phyloP scores from a whole-genome alignment of 257 asterid species.

The Marsdenia floribunda region DNA sequence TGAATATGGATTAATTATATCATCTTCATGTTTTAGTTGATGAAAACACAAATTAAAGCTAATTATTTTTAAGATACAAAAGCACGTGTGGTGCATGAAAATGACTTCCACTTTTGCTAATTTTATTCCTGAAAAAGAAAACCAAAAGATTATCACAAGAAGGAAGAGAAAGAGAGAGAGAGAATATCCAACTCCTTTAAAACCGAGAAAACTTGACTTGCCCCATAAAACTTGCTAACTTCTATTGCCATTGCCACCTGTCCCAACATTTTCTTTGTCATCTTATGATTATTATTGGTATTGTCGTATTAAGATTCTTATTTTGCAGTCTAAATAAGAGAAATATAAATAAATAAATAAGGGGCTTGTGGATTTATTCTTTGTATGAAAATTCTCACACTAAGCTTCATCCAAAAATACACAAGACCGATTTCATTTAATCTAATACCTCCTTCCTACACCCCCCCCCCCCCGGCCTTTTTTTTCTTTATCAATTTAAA shows the following conservation, averaged over 20 bases:
- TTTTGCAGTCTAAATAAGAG: too few relatives aligned
- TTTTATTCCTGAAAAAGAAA: not conserved
- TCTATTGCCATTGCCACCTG: not conserved
- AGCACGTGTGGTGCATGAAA: slow-evolving; percentile 2
- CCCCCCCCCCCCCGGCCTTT: too few relatives aligned
- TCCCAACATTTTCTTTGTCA: not conserved
- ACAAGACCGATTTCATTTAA: too few relatives aligned
- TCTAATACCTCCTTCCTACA: too few relatives aligned
- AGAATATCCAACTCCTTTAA: not conserved
- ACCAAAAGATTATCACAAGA: not conserved
- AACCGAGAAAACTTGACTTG: not conserved
- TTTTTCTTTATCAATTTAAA: too few relatives aligned
- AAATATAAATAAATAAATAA: too few relatives aligned
- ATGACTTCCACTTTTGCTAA: not conserved
- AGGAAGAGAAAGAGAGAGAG: not conserved
- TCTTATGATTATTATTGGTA: not conserved
- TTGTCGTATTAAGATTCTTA: too few relatives aligned
- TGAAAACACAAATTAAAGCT: not conserved
- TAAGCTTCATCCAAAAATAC: too few relatives aligned
- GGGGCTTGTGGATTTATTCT: too few relatives aligned
- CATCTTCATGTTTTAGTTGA: not conserved
- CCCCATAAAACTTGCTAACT: slow-evolving; percentile 1
- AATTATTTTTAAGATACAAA: not conserved
- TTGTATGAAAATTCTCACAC: too few relatives aligned
- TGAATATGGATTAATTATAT: not conserved